Base-by-base conservation (phyloP, 2,329 filamentous ascomycete genomes). In the Penicillium sp. region DNA sequence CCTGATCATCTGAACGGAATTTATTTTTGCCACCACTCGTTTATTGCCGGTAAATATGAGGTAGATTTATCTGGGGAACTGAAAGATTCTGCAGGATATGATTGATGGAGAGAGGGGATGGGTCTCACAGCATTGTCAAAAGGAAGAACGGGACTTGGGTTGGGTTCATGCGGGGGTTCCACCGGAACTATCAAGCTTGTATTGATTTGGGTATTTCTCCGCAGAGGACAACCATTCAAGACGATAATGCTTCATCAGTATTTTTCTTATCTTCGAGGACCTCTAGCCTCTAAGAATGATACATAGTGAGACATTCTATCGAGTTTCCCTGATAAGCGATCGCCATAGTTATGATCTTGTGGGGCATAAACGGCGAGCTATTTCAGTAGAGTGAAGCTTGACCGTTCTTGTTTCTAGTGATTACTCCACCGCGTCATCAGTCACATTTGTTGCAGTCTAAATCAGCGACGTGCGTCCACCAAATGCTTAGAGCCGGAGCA, bases 1-100 rank as follows among this genome's bases (percentile, higher is more conserved):
- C 35, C 10, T 41, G 39, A 13, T 41, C 4, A 13, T 41, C 9
- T 41, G n/a, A 13, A 27, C 55, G 55, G 55, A n/a, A 6, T 50
- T 46, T 57, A 21, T 53, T 53, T 57, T 57, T 57, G 22, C 55
- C 55, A 57, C 55, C 55, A 57, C 45, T 57, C 48, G 3, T 57
- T 57, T 49, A 54, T 50, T 27, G 13, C 11, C 11, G 13, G 6
- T 27, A 3, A 7, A 14, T 16, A 26, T 24, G 13, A 2, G 7
- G 2, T 4, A 13, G 7, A 11, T 24, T 48, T 35, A 9, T 7
- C 19, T 37, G 29, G 27, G n/a, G 19, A 22, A 21, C 11, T 35
- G 13, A 2, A 7, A 35, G 10, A 37, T 37, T 37, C 16, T 16
- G 21, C 19, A 21, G 29, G 31, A 16, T 5, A 24, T 35, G 29